These are phyloP conservation scores for Trapa bicornis DNA, from an alignment of 345 rosid species.

Conservation along the genomic window DNA sequence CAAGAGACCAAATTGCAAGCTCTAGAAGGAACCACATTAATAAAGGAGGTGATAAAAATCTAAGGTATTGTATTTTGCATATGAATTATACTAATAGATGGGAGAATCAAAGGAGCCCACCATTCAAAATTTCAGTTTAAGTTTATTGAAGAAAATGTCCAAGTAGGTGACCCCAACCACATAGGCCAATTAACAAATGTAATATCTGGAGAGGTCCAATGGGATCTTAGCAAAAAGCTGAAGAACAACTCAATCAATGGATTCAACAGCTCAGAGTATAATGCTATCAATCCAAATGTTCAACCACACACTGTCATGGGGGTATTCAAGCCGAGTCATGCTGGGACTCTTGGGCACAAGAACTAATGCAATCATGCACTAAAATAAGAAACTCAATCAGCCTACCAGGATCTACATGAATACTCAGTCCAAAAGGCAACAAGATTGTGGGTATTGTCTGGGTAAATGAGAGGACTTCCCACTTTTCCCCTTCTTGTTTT, in stretches of 20 bases:
- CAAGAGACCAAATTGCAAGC: too few relatives aligned
- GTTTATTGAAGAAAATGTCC: too few relatives aligned
- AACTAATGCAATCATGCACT: neutral
- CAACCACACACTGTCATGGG: neutral
- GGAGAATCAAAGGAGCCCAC: too few relatives aligned
- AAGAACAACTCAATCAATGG: neutral
- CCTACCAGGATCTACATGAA: neutral
- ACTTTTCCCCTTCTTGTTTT: neutral
- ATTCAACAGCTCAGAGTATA: neutral
- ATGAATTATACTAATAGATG: too few relatives aligned
- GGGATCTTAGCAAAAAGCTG: neutral
- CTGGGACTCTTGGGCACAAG: neutral
- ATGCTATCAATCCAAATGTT: neutral
- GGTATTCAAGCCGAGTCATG: neutral
- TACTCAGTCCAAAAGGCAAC: neutral
- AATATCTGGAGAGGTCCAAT: neutral
- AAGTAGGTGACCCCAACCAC: neutral
- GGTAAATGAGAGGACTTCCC: conserved; percentile 9
- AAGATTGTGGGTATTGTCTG: conserved; percentile 1
- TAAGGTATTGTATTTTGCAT: too few relatives aligned
- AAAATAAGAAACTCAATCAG: neutral
- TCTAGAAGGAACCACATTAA: too few relatives aligned
- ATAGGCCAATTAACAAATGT: neutral
- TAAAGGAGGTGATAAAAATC: too few relatives aligned
- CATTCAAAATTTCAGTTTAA: too few relatives aligned